Percentiles rank a stretch among this genome's conserved stretches.
Evolutionary conservation across 2,329 filamentous ascomycete species (phyloP).

Genomic region (Rachicladosporium sp.): DNA sequence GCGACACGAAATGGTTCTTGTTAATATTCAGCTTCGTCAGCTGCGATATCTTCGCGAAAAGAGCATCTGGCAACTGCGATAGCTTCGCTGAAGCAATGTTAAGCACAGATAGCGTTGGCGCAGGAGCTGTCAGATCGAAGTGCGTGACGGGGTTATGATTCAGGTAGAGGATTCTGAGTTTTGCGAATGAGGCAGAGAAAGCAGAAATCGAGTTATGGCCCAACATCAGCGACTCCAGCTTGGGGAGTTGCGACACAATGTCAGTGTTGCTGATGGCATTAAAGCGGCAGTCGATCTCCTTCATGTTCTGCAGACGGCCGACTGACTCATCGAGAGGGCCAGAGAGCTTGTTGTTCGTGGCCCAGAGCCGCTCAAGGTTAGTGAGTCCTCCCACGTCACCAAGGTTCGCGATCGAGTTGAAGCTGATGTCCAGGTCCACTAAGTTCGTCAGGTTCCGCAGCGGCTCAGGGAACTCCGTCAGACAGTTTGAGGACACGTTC

Average conservation of each 20-base stretch:
- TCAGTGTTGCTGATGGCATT: constrained; percentile 84
- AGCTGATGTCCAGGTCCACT: constrained; percentile 90
- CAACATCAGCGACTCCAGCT: constrained; percentile 74
- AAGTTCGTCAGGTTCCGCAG: constrained; percentile 70
- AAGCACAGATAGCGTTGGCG: constrained; percentile 71
- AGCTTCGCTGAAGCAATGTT: constrained; percentile 88
- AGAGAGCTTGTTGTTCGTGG: constrained; percentile 83
- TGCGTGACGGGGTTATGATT: constrained; percentile 94
- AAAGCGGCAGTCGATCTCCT: constrained; percentile 89
- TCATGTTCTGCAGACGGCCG: constrained; percentile 60
- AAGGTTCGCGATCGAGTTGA: constrained; percentile 74
- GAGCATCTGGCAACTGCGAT: constrained; percentile 71
- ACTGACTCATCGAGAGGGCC: constrained; percentile 61
- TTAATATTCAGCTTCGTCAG: constrained; percentile 80
- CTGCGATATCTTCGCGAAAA: constrained; percentile 78
- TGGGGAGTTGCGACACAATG: constrained; percentile 69
- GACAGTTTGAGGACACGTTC: constrained; percentile 87
- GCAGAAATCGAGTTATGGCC: constrained; percentile 89
- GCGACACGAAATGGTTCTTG: constrained; percentile 87
- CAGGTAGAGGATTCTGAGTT: constrained; percentile 70
- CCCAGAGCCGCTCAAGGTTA: constrained; percentile 77
- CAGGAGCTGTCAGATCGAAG: constrained; percentile 66
- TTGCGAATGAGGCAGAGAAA: constrained; percentile 79
- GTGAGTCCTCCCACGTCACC: constrained; percentile 69
- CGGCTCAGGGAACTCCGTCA: constrained; percentile 74